Evolutionary conservation across 345 rosid genomes (phyloP), one percentile per base, ranked within the genome.

Genomic region (Citrus sinensis): DNA sequence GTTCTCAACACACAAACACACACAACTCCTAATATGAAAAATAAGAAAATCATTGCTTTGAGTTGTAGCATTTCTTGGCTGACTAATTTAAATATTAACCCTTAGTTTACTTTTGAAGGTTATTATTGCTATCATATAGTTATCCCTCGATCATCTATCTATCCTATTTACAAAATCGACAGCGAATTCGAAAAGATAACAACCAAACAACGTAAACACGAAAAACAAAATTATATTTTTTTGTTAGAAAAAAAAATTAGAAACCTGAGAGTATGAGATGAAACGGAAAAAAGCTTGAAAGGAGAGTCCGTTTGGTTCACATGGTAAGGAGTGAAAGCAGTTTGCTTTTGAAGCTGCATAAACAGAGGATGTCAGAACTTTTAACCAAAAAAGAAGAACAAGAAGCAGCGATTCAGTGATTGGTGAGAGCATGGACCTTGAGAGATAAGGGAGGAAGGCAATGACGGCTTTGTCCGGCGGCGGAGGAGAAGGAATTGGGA

Each of bases 231-330:
- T 32, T 24, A 25, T 16, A 46, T 7, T 14, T 49, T 49, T 2
- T 40, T 40, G 46, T 40, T 9, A 40, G 24, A 20, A 29, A 25
- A 74, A 11, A 58, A 46, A 73, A 29, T 37, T 17, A n/a, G 29
- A 9, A 1, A 87, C 97, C 92, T 90, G 79, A 70, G 74, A 72
- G 89, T 81, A 30, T 78, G 87, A 24, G 90, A 85, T 8, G 81
- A 68, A 1, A 84, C 77, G 64, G 89, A 88, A 78, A 80, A 82
- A 9, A 54, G 73, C 80, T 69, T 80, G 56, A 85, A 77, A 62
- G 83, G 75, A 37, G 90, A 84, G 68, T 58, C 82, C 8, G 82
- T 77, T 40, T 49, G 87, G 69, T 49, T 79, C 66, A 67, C 78
- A 67, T 70, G 40, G 75, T 5, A 35, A 2, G 82, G 73, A 69